phyloP scores from a whole-genome alignment of 73 alveolate genomes.

The Stentor coeruleus region DNA sequence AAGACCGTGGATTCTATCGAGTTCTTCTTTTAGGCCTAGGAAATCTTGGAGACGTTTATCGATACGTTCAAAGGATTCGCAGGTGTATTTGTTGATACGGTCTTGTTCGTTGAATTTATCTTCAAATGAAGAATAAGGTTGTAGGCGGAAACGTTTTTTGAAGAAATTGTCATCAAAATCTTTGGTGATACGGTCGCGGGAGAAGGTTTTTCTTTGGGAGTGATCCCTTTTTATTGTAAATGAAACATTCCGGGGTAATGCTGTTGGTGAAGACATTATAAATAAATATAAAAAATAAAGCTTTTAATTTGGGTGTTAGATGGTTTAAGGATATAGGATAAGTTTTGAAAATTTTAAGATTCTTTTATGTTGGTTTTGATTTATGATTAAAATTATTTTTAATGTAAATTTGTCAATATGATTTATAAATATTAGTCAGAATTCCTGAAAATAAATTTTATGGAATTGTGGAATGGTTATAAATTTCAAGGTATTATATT shows the following conservation, averaged over 20 bases:
- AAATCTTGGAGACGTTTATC: neutral
- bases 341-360: neutral
- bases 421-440: too few relatives aligned
- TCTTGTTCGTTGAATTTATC: neutral
- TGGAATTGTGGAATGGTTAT: too few relatives aligned
- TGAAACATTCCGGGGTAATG: neutral
- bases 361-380: too few relatives aligned
- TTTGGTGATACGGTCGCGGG: neutral
- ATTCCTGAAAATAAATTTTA: too few relatives aligned
- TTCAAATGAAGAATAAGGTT: neutral
- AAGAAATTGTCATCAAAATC: neutral
- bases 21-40: neutral
- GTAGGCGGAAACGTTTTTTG: neutral
- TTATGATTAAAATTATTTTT: too few relatives aligned
- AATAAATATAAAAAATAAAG: too few relatives aligned
- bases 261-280: neutral
- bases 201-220: neutral
- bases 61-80: neutral
- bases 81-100: neutral
- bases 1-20: neutral
- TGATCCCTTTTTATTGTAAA: neutral
- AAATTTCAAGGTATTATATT: too few relatives aligned
- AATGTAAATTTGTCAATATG: too few relatives aligned
- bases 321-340: neutral
- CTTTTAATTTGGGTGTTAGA: too few relatives aligned